Conservation (phyloP, 345 rosid species). For the Atalantia buxifolia region DNA sequence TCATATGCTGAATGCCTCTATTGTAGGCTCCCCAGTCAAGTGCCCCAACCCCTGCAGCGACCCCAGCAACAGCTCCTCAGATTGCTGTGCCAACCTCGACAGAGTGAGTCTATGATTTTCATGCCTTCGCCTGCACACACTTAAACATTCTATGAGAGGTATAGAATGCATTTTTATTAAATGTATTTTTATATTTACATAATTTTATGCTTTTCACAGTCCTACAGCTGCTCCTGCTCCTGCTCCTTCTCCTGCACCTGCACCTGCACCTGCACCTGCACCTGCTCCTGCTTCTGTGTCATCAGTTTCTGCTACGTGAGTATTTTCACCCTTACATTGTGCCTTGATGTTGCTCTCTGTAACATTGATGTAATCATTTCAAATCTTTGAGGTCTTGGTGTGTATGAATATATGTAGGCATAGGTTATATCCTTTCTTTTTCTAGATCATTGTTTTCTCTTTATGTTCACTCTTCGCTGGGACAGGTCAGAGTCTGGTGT, state of each 20-base stretch:
- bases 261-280: conserved; percentile 16
- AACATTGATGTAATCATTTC: not conserved
- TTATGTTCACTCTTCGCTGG: conserved; percentile 3
- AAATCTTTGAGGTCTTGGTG: not conserved
- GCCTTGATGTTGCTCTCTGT: not conserved
- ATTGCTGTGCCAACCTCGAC: conserved; percentile 25
- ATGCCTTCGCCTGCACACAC: not conserved
- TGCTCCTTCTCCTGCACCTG: conserved; percentile 21
- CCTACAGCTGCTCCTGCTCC: conserved; percentile 28
- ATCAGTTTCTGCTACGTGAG: conserved; percentile 22
- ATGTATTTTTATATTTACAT: not conserved
- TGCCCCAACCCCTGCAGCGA: conserved; percentile 22
- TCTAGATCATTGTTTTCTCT: not conserved
- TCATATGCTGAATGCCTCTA: not conserved
- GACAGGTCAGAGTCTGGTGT: conserved; percentile 56
- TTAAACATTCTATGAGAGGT: not conserved
- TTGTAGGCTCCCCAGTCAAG: conserved; percentile 50
- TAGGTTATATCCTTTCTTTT: not conserved
- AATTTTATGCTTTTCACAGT: conserved; percentile 17
- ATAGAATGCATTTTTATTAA: not conserved
- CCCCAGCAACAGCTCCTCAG: conserved; percentile 33
- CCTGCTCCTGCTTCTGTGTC: conserved; percentile 24
- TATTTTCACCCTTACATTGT: conserved; percentile 12
- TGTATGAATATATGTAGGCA: not conserved
- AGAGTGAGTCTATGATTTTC: conserved; percentile 20